Evolutionary conservation across 441 rosid species (phyloP).

Genomic region (Pelargonium australe): DNA sequence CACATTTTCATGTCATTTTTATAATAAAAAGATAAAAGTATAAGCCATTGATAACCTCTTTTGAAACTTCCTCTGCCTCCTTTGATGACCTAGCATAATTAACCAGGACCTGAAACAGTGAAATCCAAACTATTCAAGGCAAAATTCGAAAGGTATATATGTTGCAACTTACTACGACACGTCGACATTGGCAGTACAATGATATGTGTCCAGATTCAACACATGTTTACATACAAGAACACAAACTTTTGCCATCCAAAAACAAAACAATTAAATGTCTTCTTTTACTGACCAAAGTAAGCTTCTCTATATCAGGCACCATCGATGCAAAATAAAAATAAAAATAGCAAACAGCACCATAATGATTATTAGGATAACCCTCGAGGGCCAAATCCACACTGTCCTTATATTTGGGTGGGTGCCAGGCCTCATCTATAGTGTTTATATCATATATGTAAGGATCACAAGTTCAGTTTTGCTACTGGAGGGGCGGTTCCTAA

Average conservation of each 20-base stretch:
- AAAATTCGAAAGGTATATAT: conserved; percentile 1
- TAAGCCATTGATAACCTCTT: conserved; percentile 42
- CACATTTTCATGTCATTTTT: neutral
- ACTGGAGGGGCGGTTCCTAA: neutral
- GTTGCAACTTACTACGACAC: neutral
- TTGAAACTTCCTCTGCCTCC: conserved; percentile 87
- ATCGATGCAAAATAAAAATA: neutral
- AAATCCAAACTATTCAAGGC: conserved; percentile 6
- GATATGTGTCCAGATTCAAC: neutral
- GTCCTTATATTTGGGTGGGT: no score
- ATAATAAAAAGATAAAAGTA: neutral
- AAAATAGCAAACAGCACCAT: no score
- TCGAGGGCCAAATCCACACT: no score
- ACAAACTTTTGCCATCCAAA: neutral
- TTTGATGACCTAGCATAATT: conserved; percentile 89
- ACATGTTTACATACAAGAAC: neutral
- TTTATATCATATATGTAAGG: neutral
- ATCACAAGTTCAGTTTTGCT: neutral
- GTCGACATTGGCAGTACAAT: neutral
- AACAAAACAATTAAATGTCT: no score
- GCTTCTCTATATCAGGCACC: no score
- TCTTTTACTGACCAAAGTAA: no score
- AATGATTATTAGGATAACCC: no score
- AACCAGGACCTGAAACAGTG: conserved; percentile 66
- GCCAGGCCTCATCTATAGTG: no score